Conservation (phyloP, 1,284 basidiomycete genomes). For the Cutaneotrichosporon arboriforme region DNA sequence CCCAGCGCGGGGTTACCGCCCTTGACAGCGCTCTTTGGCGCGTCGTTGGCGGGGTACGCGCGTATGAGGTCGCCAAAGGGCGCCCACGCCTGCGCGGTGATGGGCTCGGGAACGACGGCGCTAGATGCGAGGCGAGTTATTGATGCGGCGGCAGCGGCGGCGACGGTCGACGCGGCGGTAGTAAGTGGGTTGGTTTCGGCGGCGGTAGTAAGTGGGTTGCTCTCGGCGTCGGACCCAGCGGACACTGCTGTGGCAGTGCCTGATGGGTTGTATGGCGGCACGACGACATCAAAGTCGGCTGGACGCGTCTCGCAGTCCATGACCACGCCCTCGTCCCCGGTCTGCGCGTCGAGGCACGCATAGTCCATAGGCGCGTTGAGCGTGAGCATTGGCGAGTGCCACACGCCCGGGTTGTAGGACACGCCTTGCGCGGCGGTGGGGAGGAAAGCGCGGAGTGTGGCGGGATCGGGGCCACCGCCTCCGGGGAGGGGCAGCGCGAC, state of each 20-base stretch:
- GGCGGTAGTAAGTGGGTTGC: background rate
- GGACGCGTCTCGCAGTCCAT: constrained; percentile 63
- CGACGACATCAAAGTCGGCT: constrained; percentile 20
- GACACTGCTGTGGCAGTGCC: background rate
- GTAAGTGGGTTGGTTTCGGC: no score
- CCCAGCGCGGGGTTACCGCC: constrained; percentile 4
- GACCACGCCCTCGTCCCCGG: constrained; percentile 60
- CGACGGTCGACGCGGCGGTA: background rate
- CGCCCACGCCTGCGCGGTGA: constrained; percentile 63
- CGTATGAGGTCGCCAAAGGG: constrained; percentile 68
- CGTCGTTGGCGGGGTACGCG: constrained; percentile 58
- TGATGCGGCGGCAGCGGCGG: background rate
- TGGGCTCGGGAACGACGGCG: constrained; percentile 12
- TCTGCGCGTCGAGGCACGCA: constrained; percentile 75
- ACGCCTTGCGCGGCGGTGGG: constrained; percentile 75
- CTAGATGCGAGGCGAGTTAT: background rate
- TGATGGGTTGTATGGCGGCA: constrained; percentile 26
- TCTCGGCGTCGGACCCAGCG: background rate
- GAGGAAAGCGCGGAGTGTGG: constrained; percentile 69
- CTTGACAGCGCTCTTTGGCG: constrained; percentile 32
- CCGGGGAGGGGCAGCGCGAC: constrained; percentile 68
- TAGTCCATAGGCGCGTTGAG: constrained; percentile 72
- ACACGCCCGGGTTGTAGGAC: constrained; percentile 70
- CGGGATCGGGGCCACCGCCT: constrained; percentile 64
- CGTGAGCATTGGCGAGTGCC: constrained; percentile 85